Percentiles rank a stretch among this genome's conserved stretches.
Conservation (phyloP, 768 basidiomycete genomes). For the Suillus weaverae region DNA sequence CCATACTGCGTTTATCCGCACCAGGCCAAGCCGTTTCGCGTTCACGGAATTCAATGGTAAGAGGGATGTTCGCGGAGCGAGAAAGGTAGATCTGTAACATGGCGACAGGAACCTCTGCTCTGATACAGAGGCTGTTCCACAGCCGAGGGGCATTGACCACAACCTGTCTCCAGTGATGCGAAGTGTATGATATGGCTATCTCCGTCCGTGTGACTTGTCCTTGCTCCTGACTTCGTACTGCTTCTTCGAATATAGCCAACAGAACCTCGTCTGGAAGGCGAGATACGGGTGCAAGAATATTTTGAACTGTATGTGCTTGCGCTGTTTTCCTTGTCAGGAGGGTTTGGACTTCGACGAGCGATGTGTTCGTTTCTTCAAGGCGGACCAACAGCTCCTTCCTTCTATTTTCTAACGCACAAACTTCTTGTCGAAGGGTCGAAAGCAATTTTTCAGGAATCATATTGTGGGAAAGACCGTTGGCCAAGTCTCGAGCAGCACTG, state of each 20-base stretch:
- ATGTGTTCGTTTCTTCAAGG: slow-evolving; percentile 1
- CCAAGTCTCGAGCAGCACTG: background rate
- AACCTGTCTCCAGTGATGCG: slow-evolving; percentile 4
- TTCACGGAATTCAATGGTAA: slow-evolving; percentile 2
- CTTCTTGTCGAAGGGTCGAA: slow-evolving; percentile 4
- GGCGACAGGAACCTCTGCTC: background rate
- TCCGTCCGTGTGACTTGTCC: background rate
- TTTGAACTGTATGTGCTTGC: slow-evolving; percentile 3
- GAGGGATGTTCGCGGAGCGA: slow-evolving; percentile 1
- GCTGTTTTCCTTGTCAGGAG: background rate
- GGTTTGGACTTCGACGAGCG: background rate
- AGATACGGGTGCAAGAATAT: slow-evolving; percentile 3
- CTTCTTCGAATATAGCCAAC: slow-evolving; percentile 8
- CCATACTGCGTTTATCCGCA: slow-evolving; percentile 5
- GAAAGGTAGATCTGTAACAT: background rate
- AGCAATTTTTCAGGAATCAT: background rate
- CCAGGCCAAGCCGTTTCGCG: background rate
- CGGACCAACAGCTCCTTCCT: background rate
- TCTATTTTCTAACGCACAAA: background rate
- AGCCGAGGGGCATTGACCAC: background rate
- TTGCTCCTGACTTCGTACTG: slow-evolving; percentile 1
- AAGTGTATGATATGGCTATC: slow-evolving; percentile 7
- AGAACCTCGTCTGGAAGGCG: background rate
- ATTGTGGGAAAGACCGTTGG: background rate
- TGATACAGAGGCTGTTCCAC: slow-evolving; percentile 6